phyloP scores from a whole-genome alignment of 805 yeast species.

The Candida pini region DNA sequence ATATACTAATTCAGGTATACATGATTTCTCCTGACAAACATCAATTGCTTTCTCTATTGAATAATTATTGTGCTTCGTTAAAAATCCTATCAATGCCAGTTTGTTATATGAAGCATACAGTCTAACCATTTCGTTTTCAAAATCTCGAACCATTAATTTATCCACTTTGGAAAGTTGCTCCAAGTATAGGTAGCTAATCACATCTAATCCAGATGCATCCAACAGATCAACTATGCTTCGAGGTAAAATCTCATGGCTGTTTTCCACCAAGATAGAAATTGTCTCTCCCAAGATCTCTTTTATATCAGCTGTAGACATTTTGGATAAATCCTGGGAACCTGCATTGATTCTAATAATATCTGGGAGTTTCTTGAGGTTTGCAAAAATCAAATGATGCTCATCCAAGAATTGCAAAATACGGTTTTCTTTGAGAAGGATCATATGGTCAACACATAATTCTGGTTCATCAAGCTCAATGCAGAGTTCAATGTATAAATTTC shows the following conservation, averaged over 20 bases:
- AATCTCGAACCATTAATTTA: constrained; percentile 45
- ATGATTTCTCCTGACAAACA: constrained; percentile 49
- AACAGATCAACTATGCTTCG: constrained; percentile 43
- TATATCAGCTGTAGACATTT: constrained; percentile 37
- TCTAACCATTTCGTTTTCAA: constrained; percentile 62
- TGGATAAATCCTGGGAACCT: constrained; percentile 29
- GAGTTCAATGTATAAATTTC: constrained; percentile 44
- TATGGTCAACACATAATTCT: constrained; percentile 56
- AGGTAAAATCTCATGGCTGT: constrained; percentile 62
- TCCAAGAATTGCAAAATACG: constrained; percentile 53
- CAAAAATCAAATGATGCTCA: constrained; percentile 55
- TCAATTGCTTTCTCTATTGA: constrained; percentile 66
- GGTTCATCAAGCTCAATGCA: constrained; percentile 57
- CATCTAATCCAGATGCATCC: constrained; percentile 34
- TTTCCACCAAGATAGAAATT: constrained; percentile 51
- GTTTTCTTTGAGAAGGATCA: constrained; percentile 50
- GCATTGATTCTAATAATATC: constrained; percentile 36
- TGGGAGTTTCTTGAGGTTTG: constrained; percentile 45
- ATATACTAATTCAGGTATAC: constrained; percentile 71
- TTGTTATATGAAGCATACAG: constrained; percentile 62
- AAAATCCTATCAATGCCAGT: constrained; percentile 49
- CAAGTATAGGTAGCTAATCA: constrained; percentile 60
- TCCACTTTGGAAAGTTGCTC: constrained; percentile 54
- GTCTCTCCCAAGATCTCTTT: constrained; percentile 36
- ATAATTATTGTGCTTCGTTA: constrained; percentile 56